Conservation (phyloP, 2,329 filamentous ascomycete species). For the Biscogniauxia sp. region DNA sequence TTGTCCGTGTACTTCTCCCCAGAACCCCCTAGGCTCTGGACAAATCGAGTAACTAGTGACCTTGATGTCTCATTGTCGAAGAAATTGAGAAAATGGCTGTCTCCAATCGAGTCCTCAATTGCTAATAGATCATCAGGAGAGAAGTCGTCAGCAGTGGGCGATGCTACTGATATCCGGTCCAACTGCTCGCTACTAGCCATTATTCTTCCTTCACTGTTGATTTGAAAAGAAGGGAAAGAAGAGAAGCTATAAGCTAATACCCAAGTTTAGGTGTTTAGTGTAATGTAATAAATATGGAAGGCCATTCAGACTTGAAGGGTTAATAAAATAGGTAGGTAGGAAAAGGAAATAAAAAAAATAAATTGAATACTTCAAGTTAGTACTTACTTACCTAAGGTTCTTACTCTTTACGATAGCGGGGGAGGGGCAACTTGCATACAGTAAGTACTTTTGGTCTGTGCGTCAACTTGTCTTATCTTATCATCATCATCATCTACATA, state of each 20-base stretch:
- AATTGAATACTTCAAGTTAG: too few relatives aligned
- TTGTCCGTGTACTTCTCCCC: background rate
- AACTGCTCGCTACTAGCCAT: background rate
- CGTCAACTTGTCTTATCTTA: background rate
- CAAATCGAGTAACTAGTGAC: slow-evolving; percentile 18
- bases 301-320: too few relatives aligned
- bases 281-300: too few relatives aligned
- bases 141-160: background rate
- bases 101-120: slow-evolving; percentile 20
- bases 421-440: background rate
- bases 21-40: slow-evolving; percentile 6
- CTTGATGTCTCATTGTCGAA: slow-evolving; percentile 14
- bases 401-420: background rate
- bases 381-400: too few relatives aligned
- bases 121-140: slow-evolving; percentile 8
- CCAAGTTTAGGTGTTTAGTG: too few relatives aligned
- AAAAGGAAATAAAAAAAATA: too few relatives aligned
- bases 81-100: slow-evolving; percentile 17
- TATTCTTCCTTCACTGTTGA: background rate
- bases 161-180: background rate
- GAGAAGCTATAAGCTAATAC: too few relatives aligned
- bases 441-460: background rate
- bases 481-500: too few relatives aligned
- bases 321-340: background rate
- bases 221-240: background rate